Base-by-base conservation (phyloP, 495 filamentous ascomycete species). In the Gamarada debralockiae region DNA sequence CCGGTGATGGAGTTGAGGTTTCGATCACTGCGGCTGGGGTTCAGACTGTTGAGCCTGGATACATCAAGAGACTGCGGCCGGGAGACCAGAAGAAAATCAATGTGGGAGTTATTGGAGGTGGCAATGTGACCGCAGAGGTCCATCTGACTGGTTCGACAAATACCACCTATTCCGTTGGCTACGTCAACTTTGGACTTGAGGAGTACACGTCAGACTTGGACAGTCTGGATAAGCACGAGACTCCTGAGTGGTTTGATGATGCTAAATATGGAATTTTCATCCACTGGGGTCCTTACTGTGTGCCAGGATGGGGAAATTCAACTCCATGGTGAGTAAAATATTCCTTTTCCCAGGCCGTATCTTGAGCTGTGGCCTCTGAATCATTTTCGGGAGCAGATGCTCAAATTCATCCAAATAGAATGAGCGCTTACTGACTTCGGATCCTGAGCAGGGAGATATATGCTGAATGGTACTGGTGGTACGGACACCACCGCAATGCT, bases 261-360 rank as follows among this genome's bases (percentile, higher is more conserved):
- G 72, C 66, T 37, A 82, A 82, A 48, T 81, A n/a, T n/a, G n/a
- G n/a, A n/a, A n/a, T n/a, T n/a, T n/a, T n/a, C n/a, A n/a, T n/a
- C n/a, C n/a, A n/a, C 22, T 81, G 77, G 78, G 76, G 78, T 1
- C 56, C 69, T 0, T 80, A 80, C 50, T 62, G 71, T 5, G 77
- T 82, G 1, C 76, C 78, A 1, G 77, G 74, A 3, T 80, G 76
- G 76, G 78, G 75, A 0, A 80, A 80, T 46, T 66, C 65, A 15
- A 68, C 69, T 15, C 64, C 70, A n/a, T n/a, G n/a, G n/a, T n/a
- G n/a, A n/a, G n/a, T n/a, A n/a, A n/a, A n/a, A n/a, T n/a, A n/a
- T n/a, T n/a, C n/a, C n/a, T n/a, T n/a, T n/a, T n/a, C n/a, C n/a
- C n/a, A n/a, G n/a, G n/a, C n/a, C n/a, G n/a, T n/a, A n/a, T n/a